Conservation (phyloP, 441 rosid species). For the Aleurites moluccanus region DNA sequence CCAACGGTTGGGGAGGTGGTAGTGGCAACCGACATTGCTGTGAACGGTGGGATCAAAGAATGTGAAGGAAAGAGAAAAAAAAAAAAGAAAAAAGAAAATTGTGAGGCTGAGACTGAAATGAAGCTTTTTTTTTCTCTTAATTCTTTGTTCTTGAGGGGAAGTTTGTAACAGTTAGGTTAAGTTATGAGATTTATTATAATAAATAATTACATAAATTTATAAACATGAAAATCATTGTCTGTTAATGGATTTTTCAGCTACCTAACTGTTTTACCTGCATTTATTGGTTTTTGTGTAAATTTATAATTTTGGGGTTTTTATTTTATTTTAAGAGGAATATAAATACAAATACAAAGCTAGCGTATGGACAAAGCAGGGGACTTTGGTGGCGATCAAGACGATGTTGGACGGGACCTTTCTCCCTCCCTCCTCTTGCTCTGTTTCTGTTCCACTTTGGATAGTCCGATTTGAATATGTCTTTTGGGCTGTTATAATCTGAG, state of each 20-base stretch:
- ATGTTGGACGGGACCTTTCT: slow-evolving; percentile 31
- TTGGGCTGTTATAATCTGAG: background rate
- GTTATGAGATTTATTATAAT: slow-evolving; percentile 14
- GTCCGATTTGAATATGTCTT: slow-evolving; percentile 5
- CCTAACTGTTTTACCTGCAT: background rate
- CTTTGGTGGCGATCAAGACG: slow-evolving; percentile 29
- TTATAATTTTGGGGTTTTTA: background rate
- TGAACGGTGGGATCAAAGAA: slow-evolving; percentile 29
- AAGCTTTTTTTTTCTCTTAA: slow-evolving; percentile 13
- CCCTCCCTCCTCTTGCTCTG: background rate
- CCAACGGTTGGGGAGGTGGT: slow-evolving; percentile 38
- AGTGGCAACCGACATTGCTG: slow-evolving; percentile 41
- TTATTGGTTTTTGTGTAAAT: background rate
- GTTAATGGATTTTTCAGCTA: background rate
- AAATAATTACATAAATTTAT: background rate
- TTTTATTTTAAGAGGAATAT: background rate
- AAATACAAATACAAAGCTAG: background rate
- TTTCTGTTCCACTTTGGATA: slow-evolving; percentile 19
- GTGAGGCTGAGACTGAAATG: slow-evolving; percentile 27
- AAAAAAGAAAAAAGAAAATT: slow-evolving; percentile 17
- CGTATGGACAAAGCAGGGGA: slow-evolving; percentile 17
- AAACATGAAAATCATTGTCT: background rate
- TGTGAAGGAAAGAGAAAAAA: background rate
- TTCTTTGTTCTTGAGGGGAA: slow-evolving; percentile 8
- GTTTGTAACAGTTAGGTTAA: slow-evolving; percentile 23